These are phyloP conservation scores for Rosellinia necatrix DNA, from an alignment of 2,329 filamentous ascomycete genomes.

Conservation along the genomic window DNA sequence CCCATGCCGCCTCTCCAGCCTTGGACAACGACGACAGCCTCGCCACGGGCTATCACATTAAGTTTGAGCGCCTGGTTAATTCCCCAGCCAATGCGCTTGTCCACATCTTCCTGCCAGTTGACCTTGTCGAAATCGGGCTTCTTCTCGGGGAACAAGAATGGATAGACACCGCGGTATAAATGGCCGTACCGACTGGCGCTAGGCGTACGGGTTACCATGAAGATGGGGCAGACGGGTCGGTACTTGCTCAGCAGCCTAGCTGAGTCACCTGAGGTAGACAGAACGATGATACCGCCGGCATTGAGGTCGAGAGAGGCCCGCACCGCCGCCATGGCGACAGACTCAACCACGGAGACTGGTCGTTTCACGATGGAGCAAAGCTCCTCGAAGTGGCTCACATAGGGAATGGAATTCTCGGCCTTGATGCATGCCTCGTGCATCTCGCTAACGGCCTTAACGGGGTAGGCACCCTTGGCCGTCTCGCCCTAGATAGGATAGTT, in stretches of 20 bases:
- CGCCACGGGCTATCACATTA: slow-evolving; percentile 71
- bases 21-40: slow-evolving; percentile 82
- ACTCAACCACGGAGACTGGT: slow-evolving; percentile 87
- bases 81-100: slow-evolving; percentile 96
- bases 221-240: slow-evolving; percentile 97
- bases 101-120: slow-evolving; percentile 99
- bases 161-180: slow-evolving; percentile 96
- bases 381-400: slow-evolving; percentile 96
- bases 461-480: slow-evolving; percentile 97
- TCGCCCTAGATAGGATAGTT: slow-evolving; percentile 63
- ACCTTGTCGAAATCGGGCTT: slow-evolving; percentile 94
- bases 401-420: slow-evolving; percentile 96
- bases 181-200: slow-evolving; percentile 88
- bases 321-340: slow-evolving; percentile 95
- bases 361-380: slow-evolving; percentile 81
- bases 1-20: slow-evolving; percentile 92
- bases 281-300: slow-evolving; percentile 91
- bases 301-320: slow-evolving; percentile 95
- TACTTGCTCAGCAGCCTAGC: slow-evolving; percentile 97
- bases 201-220: slow-evolving; percentile 94
- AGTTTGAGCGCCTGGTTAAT: slow-evolving; percentile 86
- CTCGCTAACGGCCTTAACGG: slow-evolving; percentile 88
- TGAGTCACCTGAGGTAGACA: slow-evolving; percentile 94
- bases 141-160: slow-evolving; percentile 88
- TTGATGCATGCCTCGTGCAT: slow-evolving; percentile 98